These are phyloP conservation scores for Wolfiporia cocos DNA, from an alignment of 1,284 basidiomycete genomes.

Conservation along the genomic window DNA sequence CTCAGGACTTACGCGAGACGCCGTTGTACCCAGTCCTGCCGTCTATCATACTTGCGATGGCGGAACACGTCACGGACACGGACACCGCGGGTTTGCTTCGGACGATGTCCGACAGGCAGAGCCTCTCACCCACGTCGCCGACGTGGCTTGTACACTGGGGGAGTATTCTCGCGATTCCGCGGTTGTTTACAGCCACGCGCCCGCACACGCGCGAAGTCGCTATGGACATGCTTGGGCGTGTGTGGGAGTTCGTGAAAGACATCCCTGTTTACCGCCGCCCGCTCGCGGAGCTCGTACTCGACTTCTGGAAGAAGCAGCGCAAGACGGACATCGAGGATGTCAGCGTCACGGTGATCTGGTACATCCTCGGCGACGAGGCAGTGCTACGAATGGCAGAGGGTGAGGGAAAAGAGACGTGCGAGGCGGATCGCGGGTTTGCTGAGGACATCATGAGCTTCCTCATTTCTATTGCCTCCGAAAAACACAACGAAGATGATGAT, in stretches of 20 bases:
- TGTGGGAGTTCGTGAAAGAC: slow-evolving; percentile 62
- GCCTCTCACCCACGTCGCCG: slow-evolving; percentile 60
- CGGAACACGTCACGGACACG: slow-evolving; percentile 54
- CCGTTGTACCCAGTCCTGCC: slow-evolving; percentile 56
- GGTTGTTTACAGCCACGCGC: slow-evolving; percentile 38
- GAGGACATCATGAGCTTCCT: slow-evolving; percentile 28
- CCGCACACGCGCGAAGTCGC: slow-evolving; percentile 51
- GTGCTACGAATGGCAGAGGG: slow-evolving; percentile 43
- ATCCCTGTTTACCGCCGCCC: slow-evolving; percentile 58
- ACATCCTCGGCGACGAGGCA: slow-evolving; percentile 56
- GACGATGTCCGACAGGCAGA: slow-evolving; percentile 57
- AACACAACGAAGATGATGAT: slow-evolving; percentile 28
- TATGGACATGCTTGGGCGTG: slow-evolving; percentile 46
- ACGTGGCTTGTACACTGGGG: slow-evolving; percentile 66
- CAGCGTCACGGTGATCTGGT: slow-evolving; percentile 50
- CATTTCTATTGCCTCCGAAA: slow-evolving; percentile 31
- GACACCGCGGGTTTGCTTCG: slow-evolving; percentile 55
- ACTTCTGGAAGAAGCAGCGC: slow-evolving; percentile 41
- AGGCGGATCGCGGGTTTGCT: slow-evolving; percentile 11
- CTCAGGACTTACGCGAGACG: slow-evolving; percentile 46
- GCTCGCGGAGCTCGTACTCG: slow-evolving; percentile 52
- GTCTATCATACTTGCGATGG: slow-evolving; percentile 52
- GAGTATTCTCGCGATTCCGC: slow-evolving; percentile 44
- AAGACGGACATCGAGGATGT: slow-evolving; percentile 24
- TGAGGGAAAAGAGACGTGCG: slow-evolving; percentile 22